Conservation (phyloP, 2,329 filamentous ascomycete genomes). For the Colletotrichum melonis region DNA sequence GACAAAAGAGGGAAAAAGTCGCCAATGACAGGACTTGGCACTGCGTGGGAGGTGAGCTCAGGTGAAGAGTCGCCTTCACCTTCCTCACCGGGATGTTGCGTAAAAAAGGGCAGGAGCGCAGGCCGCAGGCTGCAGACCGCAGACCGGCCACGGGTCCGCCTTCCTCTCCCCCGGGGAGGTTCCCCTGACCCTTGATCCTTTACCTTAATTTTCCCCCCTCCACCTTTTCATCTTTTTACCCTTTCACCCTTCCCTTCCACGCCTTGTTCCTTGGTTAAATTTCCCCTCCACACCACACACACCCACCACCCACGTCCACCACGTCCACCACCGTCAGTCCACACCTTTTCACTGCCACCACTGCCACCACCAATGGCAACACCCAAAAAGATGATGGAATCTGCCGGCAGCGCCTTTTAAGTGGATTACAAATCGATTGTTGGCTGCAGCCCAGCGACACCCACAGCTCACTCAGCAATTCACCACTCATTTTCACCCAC, state of each 20-base stretch:
- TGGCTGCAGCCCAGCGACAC: background rate
- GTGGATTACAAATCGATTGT: constrained; percentile 33
- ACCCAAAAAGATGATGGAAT: constrained; percentile 3
- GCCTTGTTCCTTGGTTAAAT: too few species aligned
- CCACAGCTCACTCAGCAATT: background rate
- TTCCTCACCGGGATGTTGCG: background rate
- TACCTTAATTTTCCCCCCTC: background rate
- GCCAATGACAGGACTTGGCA: background rate
- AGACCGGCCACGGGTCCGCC: background rate
- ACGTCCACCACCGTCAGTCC: too few species aligned
- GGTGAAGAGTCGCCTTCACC: background rate
- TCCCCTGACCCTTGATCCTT: background rate
- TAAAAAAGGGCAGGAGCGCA: background rate
- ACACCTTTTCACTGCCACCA: background rate
- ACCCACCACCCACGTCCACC: background rate
- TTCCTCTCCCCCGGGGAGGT: too few species aligned
- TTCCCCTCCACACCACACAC: too few species aligned
- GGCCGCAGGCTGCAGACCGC: background rate
- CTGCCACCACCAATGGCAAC: background rate
- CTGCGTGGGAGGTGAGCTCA: background rate
- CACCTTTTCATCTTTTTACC: too few species aligned
- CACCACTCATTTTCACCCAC: background rate
- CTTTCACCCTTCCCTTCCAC: too few species aligned
- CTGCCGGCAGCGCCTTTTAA: constrained; percentile 13
- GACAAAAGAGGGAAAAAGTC: background rate